These are phyloP conservation scores for Ophiostoma triangulosporum DNA, from an alignment of 2,329 filamentous ascomycete genomes.

Conservation along the genomic window DNA sequence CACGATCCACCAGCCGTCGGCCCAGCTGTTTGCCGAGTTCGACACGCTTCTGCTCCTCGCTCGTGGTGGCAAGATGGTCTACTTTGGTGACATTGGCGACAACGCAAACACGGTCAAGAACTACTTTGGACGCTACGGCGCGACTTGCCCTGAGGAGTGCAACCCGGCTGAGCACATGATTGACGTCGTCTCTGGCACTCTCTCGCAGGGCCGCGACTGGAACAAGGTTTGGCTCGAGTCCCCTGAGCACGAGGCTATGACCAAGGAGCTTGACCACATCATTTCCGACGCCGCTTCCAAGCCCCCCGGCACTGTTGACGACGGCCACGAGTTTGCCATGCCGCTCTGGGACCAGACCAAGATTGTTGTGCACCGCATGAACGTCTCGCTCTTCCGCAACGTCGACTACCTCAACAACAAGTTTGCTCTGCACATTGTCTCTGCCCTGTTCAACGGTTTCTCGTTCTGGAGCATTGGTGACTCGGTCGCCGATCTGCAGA, in stretches of 20 bases:
- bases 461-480: slow-evolving; percentile 46
- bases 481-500: slow-evolving; percentile 50
- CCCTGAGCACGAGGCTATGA: slow-evolving; percentile 17
- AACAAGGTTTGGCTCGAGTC: slow-evolving; percentile 24
- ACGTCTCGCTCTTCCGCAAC: slow-evolving; percentile 10
- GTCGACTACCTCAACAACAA: slow-evolving; percentile 57
- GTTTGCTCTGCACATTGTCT: slow-evolving; percentile 43
- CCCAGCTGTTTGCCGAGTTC: slow-evolving; percentile 52
- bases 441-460: slow-evolving; percentile 43
- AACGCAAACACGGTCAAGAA: slow-evolving; percentile 47
- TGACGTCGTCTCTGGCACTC: slow-evolving; percentile 28
- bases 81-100: slow-evolving; percentile 39
- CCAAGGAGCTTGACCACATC: slow-evolving; percentile 52
- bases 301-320: neutral
- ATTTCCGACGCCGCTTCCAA: slow-evolving; percentile 16
- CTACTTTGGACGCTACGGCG: slow-evolving; percentile 56
- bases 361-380: slow-evolving; percentile 32
- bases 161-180: slow-evolving; percentile 73
- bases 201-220: slow-evolving; percentile 22
- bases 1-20: slow-evolving; percentile 59
- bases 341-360: slow-evolving; percentile 48
- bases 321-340: slow-evolving; percentile 49
- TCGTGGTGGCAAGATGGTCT: slow-evolving; percentile 10
- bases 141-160: slow-evolving; percentile 43
- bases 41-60: slow-evolving; percentile 19